These are phyloP conservation scores for Annona squamosa DNA, from an alignment of 164 flowering plant genomes.

Conservation along the genomic window DNA sequence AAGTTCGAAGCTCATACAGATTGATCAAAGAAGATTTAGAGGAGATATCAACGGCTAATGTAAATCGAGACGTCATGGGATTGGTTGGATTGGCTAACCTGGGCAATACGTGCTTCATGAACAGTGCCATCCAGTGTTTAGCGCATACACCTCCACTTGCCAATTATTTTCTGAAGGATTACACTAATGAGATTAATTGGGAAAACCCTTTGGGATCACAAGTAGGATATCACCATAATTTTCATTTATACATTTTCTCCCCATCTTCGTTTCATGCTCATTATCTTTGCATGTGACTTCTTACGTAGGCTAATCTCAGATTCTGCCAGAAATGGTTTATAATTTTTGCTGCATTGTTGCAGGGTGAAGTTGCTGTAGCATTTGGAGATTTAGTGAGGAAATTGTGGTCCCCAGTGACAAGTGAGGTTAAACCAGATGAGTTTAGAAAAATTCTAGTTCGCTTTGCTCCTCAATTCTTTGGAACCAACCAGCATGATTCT, in stretches of 20 bases:
- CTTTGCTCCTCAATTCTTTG: constrained; percentile 98
- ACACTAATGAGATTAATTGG: constrained; percentile 70
- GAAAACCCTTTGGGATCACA: constrained; percentile 87
- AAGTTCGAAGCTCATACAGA: constrained; percentile 21
- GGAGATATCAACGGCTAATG: constrained; percentile 19
- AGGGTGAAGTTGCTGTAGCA: constrained; percentile 98
- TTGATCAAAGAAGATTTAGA: constrained; percentile 38
- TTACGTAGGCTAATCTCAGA: not conserved
- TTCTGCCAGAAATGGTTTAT: constrained; percentile 6
- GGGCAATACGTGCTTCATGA: constrained; percentile 99
- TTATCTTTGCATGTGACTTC: not conserved
- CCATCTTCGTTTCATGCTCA: not conserved
- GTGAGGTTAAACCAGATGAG: constrained; percentile 75
- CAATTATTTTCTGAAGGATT: constrained; percentile 84
- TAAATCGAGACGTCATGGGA: constrained; percentile 54
- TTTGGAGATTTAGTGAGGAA: constrained; percentile 96
- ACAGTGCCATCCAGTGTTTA: constrained; percentile 91
- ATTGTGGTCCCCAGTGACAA: constrained; percentile 81
- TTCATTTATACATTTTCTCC: not conserved
- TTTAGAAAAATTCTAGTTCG: constrained; percentile 89
- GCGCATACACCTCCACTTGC: constrained; percentile 82
- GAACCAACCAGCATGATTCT: constrained; percentile 97
- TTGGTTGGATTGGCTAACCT: constrained; percentile 95
- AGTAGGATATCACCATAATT: constrained; percentile 36
- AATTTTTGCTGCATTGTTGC: constrained; percentile 27